These are phyloP conservation scores for Exophiala viscosa DNA, from an alignment of 2,329 filamentous ascomycete genomes.

Conservation along the genomic window DNA sequence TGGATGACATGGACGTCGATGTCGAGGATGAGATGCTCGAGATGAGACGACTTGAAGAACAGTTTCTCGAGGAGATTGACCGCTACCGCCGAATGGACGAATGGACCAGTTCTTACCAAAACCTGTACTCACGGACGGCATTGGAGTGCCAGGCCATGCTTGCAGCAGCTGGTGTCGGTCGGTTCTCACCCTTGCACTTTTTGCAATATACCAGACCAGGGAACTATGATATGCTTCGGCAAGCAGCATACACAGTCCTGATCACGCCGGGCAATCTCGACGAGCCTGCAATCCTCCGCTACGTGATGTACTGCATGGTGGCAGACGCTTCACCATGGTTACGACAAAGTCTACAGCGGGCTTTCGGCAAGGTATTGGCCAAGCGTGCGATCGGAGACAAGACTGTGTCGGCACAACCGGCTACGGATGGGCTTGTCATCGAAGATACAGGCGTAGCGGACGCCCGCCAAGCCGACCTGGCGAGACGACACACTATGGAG, in stretches of 20 bases:
- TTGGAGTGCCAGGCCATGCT: slow-evolving; percentile 57
- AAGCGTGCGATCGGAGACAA: slow-evolving; percentile 60
- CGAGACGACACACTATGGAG: slow-evolving; percentile 54
- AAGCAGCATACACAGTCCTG: slow-evolving; percentile 58
- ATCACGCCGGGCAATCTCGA: slow-evolving; percentile 54
- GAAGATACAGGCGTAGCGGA: slow-evolving; percentile 53
- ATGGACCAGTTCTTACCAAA: slow-evolving; percentile 64
- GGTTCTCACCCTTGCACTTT: slow-evolving; percentile 54
- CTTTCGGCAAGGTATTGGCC: slow-evolving; percentile 56
- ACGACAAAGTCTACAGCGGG: slow-evolving; percentile 49
- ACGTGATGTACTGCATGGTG: slow-evolving; percentile 55
- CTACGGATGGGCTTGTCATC: slow-evolving; percentile 50
- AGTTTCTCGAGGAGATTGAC: slow-evolving; percentile 59
- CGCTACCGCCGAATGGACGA: slow-evolving; percentile 63
- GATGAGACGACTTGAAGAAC: slow-evolving; percentile 53
- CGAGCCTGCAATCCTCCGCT: slow-evolving; percentile 50
- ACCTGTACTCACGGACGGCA: slow-evolving; percentile 60
- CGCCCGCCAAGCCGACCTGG: slow-evolving; percentile 51
- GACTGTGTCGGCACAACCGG: slow-evolving; percentile 43
- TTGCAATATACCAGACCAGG: slow-evolving; percentile 58
- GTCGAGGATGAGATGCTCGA: slow-evolving; percentile 49
- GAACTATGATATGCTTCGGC: slow-evolving; percentile 58
- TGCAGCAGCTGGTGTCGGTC: slow-evolving; percentile 51
- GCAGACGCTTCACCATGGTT: slow-evolving; percentile 58
- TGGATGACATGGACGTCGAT: slow-evolving; percentile 44